Evolutionary conservation across 2,329 filamentous ascomycete species (phyloP).

Genomic region (Claviceps humidiphila): DNA sequence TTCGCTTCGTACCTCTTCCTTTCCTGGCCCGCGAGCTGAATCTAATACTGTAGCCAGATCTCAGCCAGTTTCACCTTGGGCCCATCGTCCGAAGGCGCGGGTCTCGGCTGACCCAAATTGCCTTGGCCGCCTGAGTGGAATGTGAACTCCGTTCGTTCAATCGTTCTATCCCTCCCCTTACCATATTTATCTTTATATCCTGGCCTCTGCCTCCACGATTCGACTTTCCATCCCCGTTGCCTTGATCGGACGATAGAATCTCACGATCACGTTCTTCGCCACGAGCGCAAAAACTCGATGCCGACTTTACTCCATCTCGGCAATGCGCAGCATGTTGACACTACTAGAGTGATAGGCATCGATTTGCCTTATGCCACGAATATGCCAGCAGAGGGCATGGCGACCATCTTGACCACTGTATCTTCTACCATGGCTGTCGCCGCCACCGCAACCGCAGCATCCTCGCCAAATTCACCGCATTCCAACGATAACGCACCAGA

Average conservation of each 20-base stretch:
- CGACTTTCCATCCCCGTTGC: neutral
- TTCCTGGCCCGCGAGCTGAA: too few species aligned
- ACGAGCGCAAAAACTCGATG: neutral
- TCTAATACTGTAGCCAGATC: too few species aligned
- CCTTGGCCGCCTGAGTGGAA: neutral
- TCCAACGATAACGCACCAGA: slow-evolving; percentile 32
- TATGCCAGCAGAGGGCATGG: slow-evolving; percentile 5
- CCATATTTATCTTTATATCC: neutral
- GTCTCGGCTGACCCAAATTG: neutral
- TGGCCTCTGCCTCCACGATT: neutral
- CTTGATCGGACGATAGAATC: neutral
- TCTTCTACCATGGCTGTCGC: slow-evolving; percentile 9
- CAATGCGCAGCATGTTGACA: slow-evolving; percentile 2
- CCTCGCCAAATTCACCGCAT: slow-evolving; percentile 3
- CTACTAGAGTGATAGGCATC: slow-evolving; percentile 5
- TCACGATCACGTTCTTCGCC: neutral
- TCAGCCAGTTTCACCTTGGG: too few species aligned
- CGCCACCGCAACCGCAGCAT: slow-evolving; percentile 15
- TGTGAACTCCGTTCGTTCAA: neutral
- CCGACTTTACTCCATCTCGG: slow-evolving; percentile 1
- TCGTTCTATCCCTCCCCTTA: neutral
- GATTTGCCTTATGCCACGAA: slow-evolving; percentile 7
- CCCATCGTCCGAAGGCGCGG: too few species aligned
- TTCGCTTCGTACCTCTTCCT: too few species aligned
- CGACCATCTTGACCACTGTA: slow-evolving; percentile 6